Conservation (phyloP, 371 early-diverging fungal genomes). For the Mucor mucedo region DNA sequence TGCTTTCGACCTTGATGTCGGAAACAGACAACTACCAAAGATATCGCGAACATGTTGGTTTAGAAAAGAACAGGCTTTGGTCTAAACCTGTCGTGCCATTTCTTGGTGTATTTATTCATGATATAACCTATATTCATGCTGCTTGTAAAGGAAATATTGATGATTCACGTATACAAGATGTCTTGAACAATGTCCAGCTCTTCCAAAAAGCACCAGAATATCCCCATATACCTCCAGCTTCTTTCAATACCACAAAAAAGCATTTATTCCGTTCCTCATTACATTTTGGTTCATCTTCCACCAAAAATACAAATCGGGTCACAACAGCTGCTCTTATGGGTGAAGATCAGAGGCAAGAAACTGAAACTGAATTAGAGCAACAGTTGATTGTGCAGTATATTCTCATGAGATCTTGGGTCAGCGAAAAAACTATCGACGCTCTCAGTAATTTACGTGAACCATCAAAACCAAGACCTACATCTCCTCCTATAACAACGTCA, state of each 20-base stretch:
- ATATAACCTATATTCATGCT: constrained; percentile 72
- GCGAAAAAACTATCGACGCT: constrained; percentile 37
- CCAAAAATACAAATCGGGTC: constrained; percentile 20
- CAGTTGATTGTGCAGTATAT: constrained; percentile 68
- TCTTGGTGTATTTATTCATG: constrained; percentile 77
- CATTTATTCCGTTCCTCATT: constrained; percentile 52
- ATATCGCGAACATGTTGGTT: constrained; percentile 61
- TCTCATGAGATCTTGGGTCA: constrained; percentile 19
- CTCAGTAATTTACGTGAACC: constrained; percentile 68
- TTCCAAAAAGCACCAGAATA: constrained; percentile 63
- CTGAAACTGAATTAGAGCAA: constrained; percentile 34
- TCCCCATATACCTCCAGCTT: constrained; percentile 52
- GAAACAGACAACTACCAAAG: constrained; percentile 69
- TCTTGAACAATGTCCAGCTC: constrained; percentile 45
- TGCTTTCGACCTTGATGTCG: constrained; percentile 59
- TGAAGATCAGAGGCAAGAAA: constrained; percentile 22
- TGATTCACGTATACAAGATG: constrained; percentile 50
- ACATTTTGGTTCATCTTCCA: constrained; percentile 33
- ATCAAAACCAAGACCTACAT: constrained; percentile 38
- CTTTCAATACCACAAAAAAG: constrained; percentile 48
- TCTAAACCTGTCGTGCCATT: constrained; percentile 70
- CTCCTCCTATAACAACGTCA: constrained; percentile 12
- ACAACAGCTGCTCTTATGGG: constrained; percentile 23
- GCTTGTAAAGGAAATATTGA: constrained; percentile 56
- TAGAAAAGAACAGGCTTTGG: constrained; percentile 19